Evolutionary conservation across 2,329 filamentous ascomycete species (phyloP), one percentile per base, ranked within the genome.

Genomic region (Diaporthe amygdali): DNA sequence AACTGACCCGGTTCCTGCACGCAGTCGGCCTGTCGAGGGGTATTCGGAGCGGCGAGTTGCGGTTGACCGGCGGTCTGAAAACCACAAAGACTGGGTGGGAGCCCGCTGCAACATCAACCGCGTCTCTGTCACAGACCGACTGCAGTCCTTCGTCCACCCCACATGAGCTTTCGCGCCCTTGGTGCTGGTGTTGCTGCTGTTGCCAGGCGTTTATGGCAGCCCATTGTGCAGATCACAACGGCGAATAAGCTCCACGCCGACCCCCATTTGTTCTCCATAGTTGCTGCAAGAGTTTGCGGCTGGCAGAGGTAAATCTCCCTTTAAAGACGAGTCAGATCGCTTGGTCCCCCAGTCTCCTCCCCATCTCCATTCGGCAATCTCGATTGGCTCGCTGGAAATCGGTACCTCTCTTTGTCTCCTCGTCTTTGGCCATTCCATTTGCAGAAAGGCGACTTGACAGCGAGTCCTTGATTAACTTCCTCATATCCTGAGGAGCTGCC

Each of bases 351-450:
- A n/a, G 63, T 68, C 46, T 30, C 41, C 66, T 68, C 51, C 66
- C 51, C 39, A 68, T 47, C 30, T 47, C 66, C 30, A 46, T 27
- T 22, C 30, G 55, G 46, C 44, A 51, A 56, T 30, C 55, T 66
- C 69, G 64, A 71, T 71, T 71, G 68, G 71, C 39, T 56, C 64
- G 49, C 39, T 44, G 37, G 30, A 32, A 34, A 34, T 71, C 49
- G 55, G 68, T 71, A 68, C 71, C 68, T 63, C 51, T 59, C 68
- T 71, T 72, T 71, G 69, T 71, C 51, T 63, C 49, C 64, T 72
- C 68, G 56, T 12, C 68, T 66, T 44, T 46, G 54, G 64, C 71
- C 67, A 71, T 68, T 72, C 71, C 71, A 66, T 54, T 68, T 72
- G 71, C 71, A 72, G 71, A 68, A 61, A 68, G 68, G 22, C 63